Evolutionary conservation across 2,329 filamentous ascomycete genomes (phyloP), one percentile per base, ranked within the genome.

Genomic region (Penicillium brasilianum): DNA sequence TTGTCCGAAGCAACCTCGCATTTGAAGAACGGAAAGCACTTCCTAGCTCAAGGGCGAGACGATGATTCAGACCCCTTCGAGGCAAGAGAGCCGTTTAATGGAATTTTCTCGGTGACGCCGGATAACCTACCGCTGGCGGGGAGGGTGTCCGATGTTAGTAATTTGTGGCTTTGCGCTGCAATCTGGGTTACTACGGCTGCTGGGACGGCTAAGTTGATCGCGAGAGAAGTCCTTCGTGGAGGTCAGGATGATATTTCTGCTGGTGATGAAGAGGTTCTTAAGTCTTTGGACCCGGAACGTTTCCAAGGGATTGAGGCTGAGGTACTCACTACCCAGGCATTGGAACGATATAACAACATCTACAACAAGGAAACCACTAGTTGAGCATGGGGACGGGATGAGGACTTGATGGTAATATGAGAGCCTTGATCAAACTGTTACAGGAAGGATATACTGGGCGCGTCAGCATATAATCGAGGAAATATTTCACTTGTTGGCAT

Each of bases 111-210:
- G 3, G 70, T 77, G 39, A 76, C 75, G 2, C 75, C 75, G 2
- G 75, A 76, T 48, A 75, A 73, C 28, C 57, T 77, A 41, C 74
- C 75, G 2, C 58, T 77, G 41, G 71, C 71, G 16, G 75, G 75
- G 9, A 64, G 54, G 8, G 64, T 75, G 3, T 58, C 69, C 13
- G 65, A 55, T 1, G 30, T 66, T 1, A 20, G 64, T 1, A 73
- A 74, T 2, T 50, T 76, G 22, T 75, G 71, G 58, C 59, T 77
- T 18, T 72, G 71, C 6, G 73, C 72, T 5, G 74, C 72, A 1
- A 73, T 77, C 18, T 77, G 75, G 75, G 69, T 77, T 36, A 76
- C 75, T 0, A 72, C 74, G 62, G 75, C 73, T 30, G 74, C 74
- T 46, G 74, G 74, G 0, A 65, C 67, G 6, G 74, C 72, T 16